phyloP scores from a whole-genome alignment of 305 asterid species.

The Rubia balearica region DNA sequence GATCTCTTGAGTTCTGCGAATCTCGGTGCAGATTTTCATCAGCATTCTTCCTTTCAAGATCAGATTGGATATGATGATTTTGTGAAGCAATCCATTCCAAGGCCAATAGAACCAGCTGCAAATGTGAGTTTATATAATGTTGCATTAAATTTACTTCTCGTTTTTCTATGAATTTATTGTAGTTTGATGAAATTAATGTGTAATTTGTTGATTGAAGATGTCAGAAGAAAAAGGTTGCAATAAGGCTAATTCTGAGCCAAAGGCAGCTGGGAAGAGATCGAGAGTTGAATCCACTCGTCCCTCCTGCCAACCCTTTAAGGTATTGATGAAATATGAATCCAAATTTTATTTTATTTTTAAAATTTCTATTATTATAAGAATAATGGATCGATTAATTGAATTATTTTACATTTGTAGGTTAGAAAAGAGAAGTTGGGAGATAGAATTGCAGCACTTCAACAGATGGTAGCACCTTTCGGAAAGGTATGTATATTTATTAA shows the following conservation, averaged over 20 bases:
- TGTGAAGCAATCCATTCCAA: slow-evolving; percentile 34
- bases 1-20: slow-evolving; percentile 63
- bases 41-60: slow-evolving; percentile 13
- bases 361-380: neutral
- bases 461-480: slow-evolving; percentile 89
- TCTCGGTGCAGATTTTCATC: slow-evolving; percentile 33
- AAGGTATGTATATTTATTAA: slow-evolving; percentile 37
- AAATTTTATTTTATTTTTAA: neutral
- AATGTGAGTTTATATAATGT: slow-evolving; percentile 33
- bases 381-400: neutral
- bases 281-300: slow-evolving; percentile 51
- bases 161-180: neutral
- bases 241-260: slow-evolving; percentile 40
- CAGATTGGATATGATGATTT: slow-evolving; percentile 33
- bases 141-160: neutral
- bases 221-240: slow-evolving; percentile 42
- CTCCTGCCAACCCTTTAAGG: slow-evolving; percentile 86
- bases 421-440: slow-evolving; percentile 91
- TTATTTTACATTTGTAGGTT: slow-evolving; percentile 33
- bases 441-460: slow-evolving; percentile 86
- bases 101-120: slow-evolving; percentile 28
- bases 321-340: slow-evolving; percentile 1
- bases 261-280: slow-evolving; percentile 49
- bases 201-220: neutral
- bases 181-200: neutral